Evolutionary conservation across 441 rosid species (phyloP), one percentile per base, ranked within the genome.

Genomic region (Gossypium aridum): DNA sequence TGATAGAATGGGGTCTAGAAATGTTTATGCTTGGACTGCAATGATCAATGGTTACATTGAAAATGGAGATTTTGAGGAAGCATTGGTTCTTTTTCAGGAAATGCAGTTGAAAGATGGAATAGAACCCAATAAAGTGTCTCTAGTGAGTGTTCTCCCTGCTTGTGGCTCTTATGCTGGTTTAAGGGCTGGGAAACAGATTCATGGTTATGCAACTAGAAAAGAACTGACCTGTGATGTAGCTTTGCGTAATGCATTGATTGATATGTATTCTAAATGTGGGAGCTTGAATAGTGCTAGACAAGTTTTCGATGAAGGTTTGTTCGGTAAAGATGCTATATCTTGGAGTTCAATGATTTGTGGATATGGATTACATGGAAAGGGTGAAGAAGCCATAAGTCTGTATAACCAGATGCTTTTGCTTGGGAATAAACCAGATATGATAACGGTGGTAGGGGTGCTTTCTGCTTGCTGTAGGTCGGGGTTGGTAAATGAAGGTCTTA

Each of bases 331-430:
- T 81, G 81, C 85, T 2, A 81, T 89, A 76, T 85, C 96, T 3
- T 91, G 94, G 96, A 88, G 89, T 84, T 84, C 90, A 4, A 82
- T 89, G 84, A 84, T 91, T 66, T 87, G 86, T 20, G 96, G 88
- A 45, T 91, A 82, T 71, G 93, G 96, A 75, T 75, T 88, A 60
- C 87, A 89, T 51, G 96, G 94, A 74, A 89, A 83, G 79, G 94
- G 90, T 17, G 82, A 88, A 64, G 87, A 91, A 81, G 92, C 94
- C 28, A 59, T 87, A 31, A 43, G 4, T 53, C 56, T 89, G 64
- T 89, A 84, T 75, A 64, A 84, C 10, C 74, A 81, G 78, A 88
- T 91, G 96, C 83, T 77, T 79, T 78, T 56, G 39, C 80, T 73
- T 12, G 88, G 88, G 66, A 76, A 73, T 59, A 85, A 81, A 75